Percentiles rank a stretch among this genome's conserved stretches.
These are phyloP conservation scores for Inonotus hispidus DNA, from an alignment of 1,284 basidiomycete genomes.

Conservation along the genomic window DNA sequence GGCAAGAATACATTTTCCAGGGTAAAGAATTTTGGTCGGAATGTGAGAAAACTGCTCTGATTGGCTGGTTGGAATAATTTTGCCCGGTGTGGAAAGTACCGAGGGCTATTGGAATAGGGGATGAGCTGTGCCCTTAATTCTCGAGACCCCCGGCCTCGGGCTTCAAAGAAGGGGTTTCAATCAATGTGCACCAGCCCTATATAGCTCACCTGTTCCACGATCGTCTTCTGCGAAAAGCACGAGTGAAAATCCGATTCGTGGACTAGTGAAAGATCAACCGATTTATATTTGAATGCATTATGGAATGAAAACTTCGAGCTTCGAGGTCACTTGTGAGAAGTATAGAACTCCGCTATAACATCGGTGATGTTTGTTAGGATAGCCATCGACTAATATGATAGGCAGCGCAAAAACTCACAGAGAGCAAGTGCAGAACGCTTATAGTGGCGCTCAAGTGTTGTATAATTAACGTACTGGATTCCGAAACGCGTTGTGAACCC, in stretches of 20 bases:
- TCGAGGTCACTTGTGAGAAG: neutral
- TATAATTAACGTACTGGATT: constrained; percentile 45
- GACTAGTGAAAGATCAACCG: neutral
- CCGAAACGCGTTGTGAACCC: constrained; percentile 39
- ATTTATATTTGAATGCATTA: neutral
- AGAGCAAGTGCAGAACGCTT: neutral
- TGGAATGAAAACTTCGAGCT: neutral
- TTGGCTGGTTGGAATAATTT: too few relatives aligned
- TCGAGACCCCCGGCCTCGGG: too few relatives aligned
- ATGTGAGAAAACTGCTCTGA: too few relatives aligned
- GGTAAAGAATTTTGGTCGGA: too few relatives aligned
- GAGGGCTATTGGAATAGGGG: neutral
- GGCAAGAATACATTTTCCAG: too few relatives aligned
- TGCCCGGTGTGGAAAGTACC: too few relatives aligned
- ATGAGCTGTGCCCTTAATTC: too few relatives aligned
- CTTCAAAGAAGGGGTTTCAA: too few relatives aligned
- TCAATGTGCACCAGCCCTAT: too few relatives aligned
- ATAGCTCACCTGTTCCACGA: too few relatives aligned
- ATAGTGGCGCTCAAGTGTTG: constrained; percentile 29
- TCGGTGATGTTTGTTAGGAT: neutral
- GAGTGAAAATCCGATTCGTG: neutral
- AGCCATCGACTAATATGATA: neutral
- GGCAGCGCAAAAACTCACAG: neutral
- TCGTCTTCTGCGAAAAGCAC: too few relatives aligned
- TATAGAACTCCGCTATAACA: constrained; percentile 28